Conservation (phyloP, 2,329 filamentous ascomycete genomes). For the Cladosporium sp. region DNA sequence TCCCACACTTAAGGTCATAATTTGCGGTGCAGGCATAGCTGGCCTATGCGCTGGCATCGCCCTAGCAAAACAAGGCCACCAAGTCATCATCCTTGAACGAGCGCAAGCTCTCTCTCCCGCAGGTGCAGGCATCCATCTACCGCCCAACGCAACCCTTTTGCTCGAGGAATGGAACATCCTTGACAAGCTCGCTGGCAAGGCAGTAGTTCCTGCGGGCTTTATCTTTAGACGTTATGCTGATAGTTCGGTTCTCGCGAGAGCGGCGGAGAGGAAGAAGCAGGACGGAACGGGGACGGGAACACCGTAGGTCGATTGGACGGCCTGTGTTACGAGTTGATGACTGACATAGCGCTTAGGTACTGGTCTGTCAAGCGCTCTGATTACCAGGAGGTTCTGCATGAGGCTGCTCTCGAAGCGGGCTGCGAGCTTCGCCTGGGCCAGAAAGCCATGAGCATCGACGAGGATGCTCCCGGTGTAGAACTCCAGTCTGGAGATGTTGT, state of each 20-base stretch:
- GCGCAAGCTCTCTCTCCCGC: slow-evolving; percentile 1
- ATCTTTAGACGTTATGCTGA: slow-evolving; percentile 5
- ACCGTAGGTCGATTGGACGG: no score
- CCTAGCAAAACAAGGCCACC: slow-evolving; percentile 2
- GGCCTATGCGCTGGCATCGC: slow-evolving; percentile 40
- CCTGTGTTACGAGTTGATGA: no score
- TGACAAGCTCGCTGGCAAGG: slow-evolving; percentile 5
- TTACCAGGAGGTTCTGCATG: slow-evolving; percentile 1
- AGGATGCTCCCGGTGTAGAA: background rate
- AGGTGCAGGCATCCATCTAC: slow-evolving; percentile 13
- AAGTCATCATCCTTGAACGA: slow-evolving; percentile 3
- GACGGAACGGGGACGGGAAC: background rate
- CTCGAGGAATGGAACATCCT: slow-evolving; percentile 12
- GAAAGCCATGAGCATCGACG: background rate
- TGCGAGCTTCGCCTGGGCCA: slow-evolving; percentile 5
- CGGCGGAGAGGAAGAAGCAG: background rate
- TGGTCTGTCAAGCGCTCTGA: slow-evolving; percentile 1
- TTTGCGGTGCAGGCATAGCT: slow-evolving; percentile 51
- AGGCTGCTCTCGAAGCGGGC: background rate
- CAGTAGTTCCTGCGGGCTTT: background rate
- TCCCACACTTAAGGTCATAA: slow-evolving; percentile 33
- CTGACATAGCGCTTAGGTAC: background rate
- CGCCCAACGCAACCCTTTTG: slow-evolving; percentile 14
- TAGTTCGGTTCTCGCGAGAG: background rate
- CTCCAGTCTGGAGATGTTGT: background rate